Evolutionary conservation across 441 rosid genomes (phyloP).

Genomic region (Mallotus repandus): DNA sequence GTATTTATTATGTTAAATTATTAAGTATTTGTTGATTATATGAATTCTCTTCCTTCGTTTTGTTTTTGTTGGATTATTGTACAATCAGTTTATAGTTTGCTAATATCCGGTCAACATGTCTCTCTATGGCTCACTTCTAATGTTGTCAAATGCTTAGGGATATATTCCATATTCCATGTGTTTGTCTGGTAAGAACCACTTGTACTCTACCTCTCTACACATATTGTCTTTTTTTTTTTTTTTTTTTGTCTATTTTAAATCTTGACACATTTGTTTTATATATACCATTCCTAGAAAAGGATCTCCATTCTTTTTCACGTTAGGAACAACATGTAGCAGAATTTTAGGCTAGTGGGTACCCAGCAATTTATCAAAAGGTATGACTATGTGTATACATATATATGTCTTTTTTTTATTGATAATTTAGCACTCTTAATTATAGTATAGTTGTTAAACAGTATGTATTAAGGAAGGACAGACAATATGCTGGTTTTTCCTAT

Average conservation of each 20-base stretch:
- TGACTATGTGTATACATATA: neutral
- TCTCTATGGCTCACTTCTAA: slow-evolving; percentile 42
- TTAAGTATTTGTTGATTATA: neutral
- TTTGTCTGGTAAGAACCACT: slow-evolving; percentile 54
- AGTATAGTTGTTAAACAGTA: slow-evolving; percentile 1
- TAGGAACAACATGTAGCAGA: slow-evolving; percentile 21
- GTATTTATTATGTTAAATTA: slow-evolving; percentile 30
- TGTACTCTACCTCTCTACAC: neutral
- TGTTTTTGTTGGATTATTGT: slow-evolving; percentile 39
- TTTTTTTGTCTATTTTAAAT: neutral
- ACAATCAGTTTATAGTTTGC: slow-evolving; percentile 25
- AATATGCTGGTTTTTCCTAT: slow-evolving; percentile 19
- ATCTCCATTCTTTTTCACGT: slow-evolving; percentile 23
- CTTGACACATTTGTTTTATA: neutral
- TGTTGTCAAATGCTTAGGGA: slow-evolving; percentile 51
- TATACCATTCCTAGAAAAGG: slow-evolving; percentile 2
- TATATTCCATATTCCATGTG: slow-evolving; percentile 83
- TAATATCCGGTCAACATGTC: slow-evolving; percentile 62
- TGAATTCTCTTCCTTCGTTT: slow-evolving; percentile 7
- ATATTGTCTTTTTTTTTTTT: neutral
- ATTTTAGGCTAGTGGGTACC: slow-evolving; percentile 19
- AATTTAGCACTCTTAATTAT: neutral
- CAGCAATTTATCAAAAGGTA: neutral
- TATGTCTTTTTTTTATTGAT: too few species aligned
- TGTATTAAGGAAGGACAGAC: slow-evolving; percentile 33